Percentiles rank a stretch among this genome's conserved stretches.
Evolutionary conservation across 2,329 filamentous ascomycete genomes (phyloP).

Genomic region (Cucurbitaria berberidis): DNA sequence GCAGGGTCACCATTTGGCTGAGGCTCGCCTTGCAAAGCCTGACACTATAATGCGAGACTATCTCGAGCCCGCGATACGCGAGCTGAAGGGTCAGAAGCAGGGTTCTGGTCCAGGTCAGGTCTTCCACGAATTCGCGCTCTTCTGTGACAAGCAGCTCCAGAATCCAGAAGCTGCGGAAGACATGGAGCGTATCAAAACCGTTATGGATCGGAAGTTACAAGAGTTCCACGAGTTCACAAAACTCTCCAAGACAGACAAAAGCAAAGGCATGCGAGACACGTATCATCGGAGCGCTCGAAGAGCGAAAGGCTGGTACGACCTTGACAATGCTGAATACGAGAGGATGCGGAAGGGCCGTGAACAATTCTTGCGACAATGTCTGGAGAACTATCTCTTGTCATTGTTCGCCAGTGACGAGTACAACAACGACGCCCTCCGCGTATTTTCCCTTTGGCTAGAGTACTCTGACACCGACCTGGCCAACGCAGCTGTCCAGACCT

Average conservation of each 20-base stretch:
- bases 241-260: constrained; percentile 58
- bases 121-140: constrained; percentile 92
- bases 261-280: constrained; percentile 55
- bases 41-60: constrained; percentile 89
- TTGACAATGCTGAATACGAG: constrained; percentile 86
- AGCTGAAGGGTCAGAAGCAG: constrained; percentile 71
- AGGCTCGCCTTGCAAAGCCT: constrained; percentile 88
- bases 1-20: constrained; percentile 82
- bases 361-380: constrained; percentile 82
- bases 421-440: constrained; percentile 87
- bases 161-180: constrained; percentile 86
- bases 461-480: constrained; percentile 76
- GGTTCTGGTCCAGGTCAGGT: constrained; percentile 83
- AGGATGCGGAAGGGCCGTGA: constrained; percentile 77
- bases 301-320: constrained; percentile 85
- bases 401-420: constrained; percentile 85
- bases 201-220: constrained; percentile 79
- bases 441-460: constrained; percentile 93
- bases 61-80: constrained; percentile 80
- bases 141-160: constrained; percentile 93
- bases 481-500: constrained; percentile 74
- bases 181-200: constrained; percentile 76
- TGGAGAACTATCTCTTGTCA: constrained; percentile 91
- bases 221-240: constrained; percentile 78
- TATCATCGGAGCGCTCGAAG: constrained; percentile 67